These are phyloP conservation scores for Onygenales sp. DNA, from an alignment of 2,329 filamentous ascomycete genomes.

Conservation along the genomic window DNA sequence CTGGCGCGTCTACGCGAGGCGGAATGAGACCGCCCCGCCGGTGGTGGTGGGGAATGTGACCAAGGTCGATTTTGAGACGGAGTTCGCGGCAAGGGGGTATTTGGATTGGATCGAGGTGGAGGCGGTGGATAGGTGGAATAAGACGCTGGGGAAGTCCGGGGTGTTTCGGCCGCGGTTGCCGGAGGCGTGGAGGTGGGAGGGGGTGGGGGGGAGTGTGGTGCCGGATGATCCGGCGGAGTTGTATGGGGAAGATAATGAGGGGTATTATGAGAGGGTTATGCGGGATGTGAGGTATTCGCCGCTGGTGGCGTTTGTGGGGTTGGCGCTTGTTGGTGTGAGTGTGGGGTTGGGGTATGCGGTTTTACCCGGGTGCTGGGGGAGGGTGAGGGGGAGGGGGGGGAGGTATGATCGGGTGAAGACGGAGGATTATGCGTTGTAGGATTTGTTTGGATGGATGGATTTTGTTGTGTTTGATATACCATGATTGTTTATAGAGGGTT, in stretches of 20 bases:
- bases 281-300: not conserved
- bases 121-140: constrained; percentile 18
- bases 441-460: too few species aligned
- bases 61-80: constrained; percentile 29
- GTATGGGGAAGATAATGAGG: not conserved
- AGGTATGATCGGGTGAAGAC: not conserved
- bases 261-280: not conserved
- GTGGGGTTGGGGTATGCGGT: not conserved
- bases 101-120: constrained; percentile 23
- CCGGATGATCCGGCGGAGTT: not conserved
- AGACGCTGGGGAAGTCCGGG: constrained; percentile 16
- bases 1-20: constrained; percentile 26
- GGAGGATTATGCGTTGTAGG: not conserved
- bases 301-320: not conserved
- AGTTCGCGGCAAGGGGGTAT: constrained; percentile 21
- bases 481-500: too few species aligned
- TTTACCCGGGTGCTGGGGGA: not conserved
- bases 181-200: constrained; percentile 8
- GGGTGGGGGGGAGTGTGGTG: not conserved
- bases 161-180: constrained; percentile 9
- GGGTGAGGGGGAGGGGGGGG: not conserved
- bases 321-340: not conserved
- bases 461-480: too few species aligned
- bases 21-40: constrained; percentile 16
- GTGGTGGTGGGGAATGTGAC: constrained; percentile 18